Conservation (phyloP, 495 filamentous ascomycete species). For the Penicillium samsonianum region DNA sequence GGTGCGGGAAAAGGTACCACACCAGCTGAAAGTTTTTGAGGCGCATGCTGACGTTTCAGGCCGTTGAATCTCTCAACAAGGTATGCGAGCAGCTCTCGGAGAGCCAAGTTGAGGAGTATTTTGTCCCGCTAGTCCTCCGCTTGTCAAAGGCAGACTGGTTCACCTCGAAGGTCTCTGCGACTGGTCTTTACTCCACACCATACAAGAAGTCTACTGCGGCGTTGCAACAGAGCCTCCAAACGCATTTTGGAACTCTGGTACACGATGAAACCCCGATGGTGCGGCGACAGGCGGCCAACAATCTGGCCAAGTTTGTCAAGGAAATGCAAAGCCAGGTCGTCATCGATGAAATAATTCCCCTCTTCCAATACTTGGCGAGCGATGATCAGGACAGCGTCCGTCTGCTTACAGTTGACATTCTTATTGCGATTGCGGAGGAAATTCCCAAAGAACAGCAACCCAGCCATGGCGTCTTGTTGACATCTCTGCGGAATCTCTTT, state of each 20-base stretch:
- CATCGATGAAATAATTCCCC: conserved; percentile 97
- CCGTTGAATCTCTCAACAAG: conserved; percentile 98
- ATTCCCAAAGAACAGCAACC: conserved; percentile 97
- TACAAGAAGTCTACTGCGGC: conserved; percentile 83
- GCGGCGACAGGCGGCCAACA: conserved; percentile 90
- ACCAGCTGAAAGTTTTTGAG: conserved; percentile 14
- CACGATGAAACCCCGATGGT: conserved; percentile 99
- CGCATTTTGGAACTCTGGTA: conserved; percentile 87
- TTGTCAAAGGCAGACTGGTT: conserved; percentile 99
- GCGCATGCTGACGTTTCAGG: conserved; percentile 53
- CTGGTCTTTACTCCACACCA: conserved; percentile 88
- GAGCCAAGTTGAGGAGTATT: conserved; percentile 92
- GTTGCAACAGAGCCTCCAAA: conserved; percentile 85
- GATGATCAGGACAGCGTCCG: conserved; percentile 98
- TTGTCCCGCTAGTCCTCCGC: conserved; percentile 89
- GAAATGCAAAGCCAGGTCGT: conserved; percentile 88
- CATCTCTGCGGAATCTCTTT: conserved; percentile 86
- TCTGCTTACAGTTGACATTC: conserved; percentile 91
- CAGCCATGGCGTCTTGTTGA: conserved; percentile 90
- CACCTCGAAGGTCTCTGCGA: conserved; percentile 97
- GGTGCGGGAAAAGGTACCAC: conserved; percentile 87
- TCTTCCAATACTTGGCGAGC: conserved; percentile 92
- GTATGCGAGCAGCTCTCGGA: conserved; percentile 89
- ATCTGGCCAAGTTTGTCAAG: conserved; percentile 96
- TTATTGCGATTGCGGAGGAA: conserved; percentile 94